These are phyloP conservation scores for Leptographium procerum DNA, from an alignment of 2,329 filamentous ascomycete species.

Conservation along the genomic window DNA sequence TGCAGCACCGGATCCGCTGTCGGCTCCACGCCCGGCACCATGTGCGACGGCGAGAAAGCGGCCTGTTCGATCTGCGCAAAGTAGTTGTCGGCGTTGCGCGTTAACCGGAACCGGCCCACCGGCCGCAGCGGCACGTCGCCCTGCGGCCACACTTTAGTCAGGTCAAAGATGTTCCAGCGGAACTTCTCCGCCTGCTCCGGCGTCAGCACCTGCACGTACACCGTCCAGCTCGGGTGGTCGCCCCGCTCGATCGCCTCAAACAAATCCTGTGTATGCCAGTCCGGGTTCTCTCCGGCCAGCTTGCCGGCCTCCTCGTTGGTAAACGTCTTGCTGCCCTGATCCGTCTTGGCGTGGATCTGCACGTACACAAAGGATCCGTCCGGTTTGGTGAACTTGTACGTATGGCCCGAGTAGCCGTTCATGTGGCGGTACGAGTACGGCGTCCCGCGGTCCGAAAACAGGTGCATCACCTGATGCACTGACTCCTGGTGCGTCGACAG, in stretches of 20 bases:
- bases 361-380: slow-evolving; percentile 56
- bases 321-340: slow-evolving; percentile 51
- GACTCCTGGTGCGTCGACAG: slow-evolving; percentile 50
- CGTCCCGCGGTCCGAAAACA: slow-evolving; percentile 56
- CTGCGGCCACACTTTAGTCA: slow-evolving; percentile 61
- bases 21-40: slow-evolving; percentile 52
- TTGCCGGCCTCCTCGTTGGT: slow-evolving; percentile 44
- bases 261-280: slow-evolving; percentile 52
- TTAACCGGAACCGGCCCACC: slow-evolving; percentile 52
- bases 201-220: slow-evolving; percentile 51
- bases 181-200: slow-evolving; percentile 51
- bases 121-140: slow-evolving; percentile 47
- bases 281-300: slow-evolving; percentile 46
- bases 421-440: slow-evolving; percentile 55
- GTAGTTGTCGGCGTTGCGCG: slow-evolving; percentile 55
- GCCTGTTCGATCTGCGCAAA: slow-evolving; percentile 60
- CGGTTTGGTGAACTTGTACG: slow-evolving; percentile 54
- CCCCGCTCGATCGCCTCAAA: slow-evolving; percentile 51
- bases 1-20: slow-evolving; percentile 53
- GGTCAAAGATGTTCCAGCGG: slow-evolving; percentile 54
- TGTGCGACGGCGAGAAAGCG: slow-evolving; percentile 51
- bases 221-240: slow-evolving; percentile 51
- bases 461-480: slow-evolving; percentile 52
- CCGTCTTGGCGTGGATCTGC: slow-evolving; percentile 52
- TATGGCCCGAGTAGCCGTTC: slow-evolving; percentile 57